Evolutionary conservation across 441 rosid species (phyloP).

Genomic region (Pelargonium fulgidum): DNA sequence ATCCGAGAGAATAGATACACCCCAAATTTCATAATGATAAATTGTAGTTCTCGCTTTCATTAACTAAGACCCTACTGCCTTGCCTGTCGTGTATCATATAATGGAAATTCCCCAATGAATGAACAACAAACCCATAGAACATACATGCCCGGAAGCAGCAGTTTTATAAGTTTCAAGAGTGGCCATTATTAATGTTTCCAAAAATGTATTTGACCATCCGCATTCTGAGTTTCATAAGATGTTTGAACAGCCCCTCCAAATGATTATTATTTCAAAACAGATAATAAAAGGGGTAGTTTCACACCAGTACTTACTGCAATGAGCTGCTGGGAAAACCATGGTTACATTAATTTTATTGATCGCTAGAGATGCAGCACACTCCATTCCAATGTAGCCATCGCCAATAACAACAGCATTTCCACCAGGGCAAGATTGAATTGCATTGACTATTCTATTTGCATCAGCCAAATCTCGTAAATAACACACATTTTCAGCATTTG

Average conservation of each 20-base stretch:
- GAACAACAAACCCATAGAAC: no score
- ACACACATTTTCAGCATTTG: constrained; percentile 85
- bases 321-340: constrained; percentile 95
- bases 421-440: constrained; percentile 51
- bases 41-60: background rate
- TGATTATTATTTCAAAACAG: background rate
- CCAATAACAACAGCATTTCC: constrained; percentile 92
- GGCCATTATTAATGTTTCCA: no score
- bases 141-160: no score
- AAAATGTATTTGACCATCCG: no score
- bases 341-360: constrained; percentile 81
- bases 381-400: constrained; percentile 98
- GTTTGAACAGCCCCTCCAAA: background rate
- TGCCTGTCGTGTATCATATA: background rate
- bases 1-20: no score
- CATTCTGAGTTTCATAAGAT: background rate
- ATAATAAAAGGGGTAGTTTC: background rate
- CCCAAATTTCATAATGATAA: no score
- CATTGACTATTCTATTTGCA: constrained; percentile 70
- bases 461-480: constrained; percentile 76
- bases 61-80: background rate
- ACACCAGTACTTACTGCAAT: constrained; percentile 63
- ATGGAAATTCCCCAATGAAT: background rate
- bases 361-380: constrained; percentile 91
- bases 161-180: no score